Evolutionary conservation across 2,329 filamentous ascomycete genomes (phyloP).

Genomic region (Kalmusia sp.): DNA sequence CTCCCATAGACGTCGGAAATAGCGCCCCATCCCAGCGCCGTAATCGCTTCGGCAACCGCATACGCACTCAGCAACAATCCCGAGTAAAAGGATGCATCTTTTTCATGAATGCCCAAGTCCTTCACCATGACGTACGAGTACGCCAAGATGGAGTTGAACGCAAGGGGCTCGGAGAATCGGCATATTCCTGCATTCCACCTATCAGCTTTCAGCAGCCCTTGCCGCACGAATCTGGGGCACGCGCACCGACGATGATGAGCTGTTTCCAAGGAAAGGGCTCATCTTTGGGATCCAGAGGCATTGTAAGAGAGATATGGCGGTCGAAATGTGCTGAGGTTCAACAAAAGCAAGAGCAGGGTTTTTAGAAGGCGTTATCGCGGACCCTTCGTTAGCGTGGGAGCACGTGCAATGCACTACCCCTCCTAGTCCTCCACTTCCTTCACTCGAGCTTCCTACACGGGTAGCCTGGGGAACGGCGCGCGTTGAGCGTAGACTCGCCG

Average conservation of each 20-base stretch:
- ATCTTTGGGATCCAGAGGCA: conserved; percentile 42
- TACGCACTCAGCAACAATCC: conserved; percentile 87
- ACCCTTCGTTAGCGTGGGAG: not conserved
- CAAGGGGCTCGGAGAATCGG: conserved; percentile 89
- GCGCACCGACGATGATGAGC: conserved; percentile 52
- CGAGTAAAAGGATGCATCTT: conserved; percentile 78
- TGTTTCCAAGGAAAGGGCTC: conserved; percentile 55
- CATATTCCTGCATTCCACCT: conserved; percentile 72
- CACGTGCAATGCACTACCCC: conserved; percentile 2
- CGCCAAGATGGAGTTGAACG: conserved; percentile 91
- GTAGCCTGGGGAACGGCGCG: not conserved
- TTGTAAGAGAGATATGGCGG: conserved; percentile 6
- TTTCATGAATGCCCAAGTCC: conserved; percentile 45
- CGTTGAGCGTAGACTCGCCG: not conserved
- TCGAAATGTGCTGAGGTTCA: not conserved
- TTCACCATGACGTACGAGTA: conserved; percentile 61
- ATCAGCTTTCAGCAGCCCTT: conserved; percentile 20
- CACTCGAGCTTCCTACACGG: conserved; percentile 2
- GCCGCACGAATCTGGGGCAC: conserved; percentile 5
- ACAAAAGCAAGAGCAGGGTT: not conserved
- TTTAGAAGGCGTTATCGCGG: conserved; percentile 9
- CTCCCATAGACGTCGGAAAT: conserved; percentile 50
- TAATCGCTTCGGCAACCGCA: conserved; percentile 82
- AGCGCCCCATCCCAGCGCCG: conserved; percentile 69
- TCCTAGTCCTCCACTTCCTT: not conserved